A percentile compares a stretch with the other conserved stretches of the same genome.
phyloP scores from a whole-genome alignment of 495 filamentous ascomycete species.

The Massariosphaeria phaeospora region DNA sequence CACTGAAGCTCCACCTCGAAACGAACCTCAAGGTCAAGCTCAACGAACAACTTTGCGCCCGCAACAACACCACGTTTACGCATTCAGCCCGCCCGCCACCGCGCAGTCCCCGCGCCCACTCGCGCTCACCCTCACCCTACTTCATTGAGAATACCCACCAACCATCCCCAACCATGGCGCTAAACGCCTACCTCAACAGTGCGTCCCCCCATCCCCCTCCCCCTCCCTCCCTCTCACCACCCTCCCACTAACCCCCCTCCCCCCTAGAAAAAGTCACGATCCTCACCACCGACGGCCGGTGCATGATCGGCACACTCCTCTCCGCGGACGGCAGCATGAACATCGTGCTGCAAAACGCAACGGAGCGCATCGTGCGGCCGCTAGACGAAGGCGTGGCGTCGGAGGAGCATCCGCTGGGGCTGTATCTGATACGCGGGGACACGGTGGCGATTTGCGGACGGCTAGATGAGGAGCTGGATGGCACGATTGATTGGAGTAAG shows the following conservation, averaged over 20 bases:
- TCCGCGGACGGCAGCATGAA: constrained; percentile 93
- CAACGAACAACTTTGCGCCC: background rate
- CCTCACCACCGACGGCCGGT: constrained; percentile 88
- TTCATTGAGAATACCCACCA: too few relatives aligned
- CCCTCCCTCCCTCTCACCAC: constrained; percentile 1
- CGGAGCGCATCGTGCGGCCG: constrained; percentile 84
- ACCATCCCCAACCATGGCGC: constrained; percentile 55
- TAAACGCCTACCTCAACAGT: constrained; percentile 65
- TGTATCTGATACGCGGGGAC: constrained; percentile 91
- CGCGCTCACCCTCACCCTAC: too few relatives aligned
- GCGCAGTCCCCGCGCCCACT: background rate
- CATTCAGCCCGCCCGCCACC: background rate
- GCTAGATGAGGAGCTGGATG: constrained; percentile 82
- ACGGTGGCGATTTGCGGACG: constrained; percentile 89
- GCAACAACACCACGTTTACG: background rate
- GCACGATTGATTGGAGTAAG: constrained; percentile 81
- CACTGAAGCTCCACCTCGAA: background rate
- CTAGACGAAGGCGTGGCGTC: constrained; percentile 78
- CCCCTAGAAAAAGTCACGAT: constrained; percentile 78
- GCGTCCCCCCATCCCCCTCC: constrained; percentile 30
- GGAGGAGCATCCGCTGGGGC: constrained; percentile 72
- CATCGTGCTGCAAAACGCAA: constrained; percentile 74
- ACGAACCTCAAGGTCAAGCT: background rate
- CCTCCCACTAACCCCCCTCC: constrained; percentile 7
- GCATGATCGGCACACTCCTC: constrained; percentile 73